Percentiles rank a stretch among this genome's conserved stretches.
phyloP scores from a whole-genome alignment of 805 yeast species.

The Candida wancherniae region DNA sequence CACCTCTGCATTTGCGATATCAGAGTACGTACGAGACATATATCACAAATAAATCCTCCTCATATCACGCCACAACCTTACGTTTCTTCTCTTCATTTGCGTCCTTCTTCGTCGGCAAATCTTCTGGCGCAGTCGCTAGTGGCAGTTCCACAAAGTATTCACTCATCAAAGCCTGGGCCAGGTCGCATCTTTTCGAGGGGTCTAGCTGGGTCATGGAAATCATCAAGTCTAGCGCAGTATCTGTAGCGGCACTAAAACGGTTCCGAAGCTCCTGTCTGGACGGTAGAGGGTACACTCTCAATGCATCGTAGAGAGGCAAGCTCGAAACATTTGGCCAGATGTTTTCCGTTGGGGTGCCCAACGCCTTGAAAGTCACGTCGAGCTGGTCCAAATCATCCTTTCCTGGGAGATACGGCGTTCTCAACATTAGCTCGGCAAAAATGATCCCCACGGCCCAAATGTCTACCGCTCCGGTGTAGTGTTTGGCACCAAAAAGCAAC shows the following conservation, averaged over 20 bases:
- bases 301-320: slow-evolving; percentile 70
- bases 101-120: slow-evolving; percentile 50
- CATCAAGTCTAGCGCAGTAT: slow-evolving; percentile 72
- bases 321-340: slow-evolving; percentile 87
- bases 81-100: slow-evolving; percentile 16
- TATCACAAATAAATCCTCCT: slow-evolving; percentile 8
- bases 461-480: slow-evolving; percentile 42
- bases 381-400: slow-evolving; percentile 84
- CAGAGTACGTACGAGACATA: slow-evolving; percentile 52
- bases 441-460: slow-evolving; percentile 52
- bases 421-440: slow-evolving; percentile 91
- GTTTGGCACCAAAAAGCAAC: slow-evolving; percentile 40
- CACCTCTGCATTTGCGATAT: slow-evolving; percentile 80
- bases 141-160: slow-evolving; percentile 73
- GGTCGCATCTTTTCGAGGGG: slow-evolving; percentile 67
- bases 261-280: slow-evolving; percentile 72
- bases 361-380: slow-evolving; percentile 88
- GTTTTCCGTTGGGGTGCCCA: slow-evolving; percentile 92
- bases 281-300: slow-evolving; percentile 79
- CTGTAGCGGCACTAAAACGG: slow-evolving; percentile 88
- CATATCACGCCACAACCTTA: slow-evolving; percentile 8
- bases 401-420: slow-evolving; percentile 95
- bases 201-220: slow-evolving; percentile 68
- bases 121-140: slow-evolving; percentile 61
- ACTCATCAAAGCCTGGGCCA: slow-evolving; percentile 59